A percentile compares a stretch with the other conserved stretches of the same genome.
These are phyloP conservation scores for Penicillium oxalicum DNA, from an alignment of 2,329 filamentous ascomycete species.

Conservation along the genomic window DNA sequence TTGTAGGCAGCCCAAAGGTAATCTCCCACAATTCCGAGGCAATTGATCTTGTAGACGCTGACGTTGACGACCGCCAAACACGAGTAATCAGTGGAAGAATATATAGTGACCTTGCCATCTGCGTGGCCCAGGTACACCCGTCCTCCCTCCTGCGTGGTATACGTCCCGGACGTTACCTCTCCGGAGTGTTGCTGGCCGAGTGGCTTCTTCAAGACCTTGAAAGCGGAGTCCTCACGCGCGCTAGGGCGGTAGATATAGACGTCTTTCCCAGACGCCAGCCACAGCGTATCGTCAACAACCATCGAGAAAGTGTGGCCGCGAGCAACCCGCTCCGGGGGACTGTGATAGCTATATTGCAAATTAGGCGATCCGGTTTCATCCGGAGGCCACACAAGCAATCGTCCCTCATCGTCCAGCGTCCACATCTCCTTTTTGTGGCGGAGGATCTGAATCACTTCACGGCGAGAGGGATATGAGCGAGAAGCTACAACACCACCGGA, in stretches of 20 bases:
- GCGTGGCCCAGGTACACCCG: slow-evolving; percentile 85
- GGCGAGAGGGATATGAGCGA: slow-evolving; percentile 68
- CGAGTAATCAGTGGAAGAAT: slow-evolving; percentile 68
- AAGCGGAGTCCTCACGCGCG: slow-evolving; percentile 59
- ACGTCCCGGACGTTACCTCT: slow-evolving; percentile 79
- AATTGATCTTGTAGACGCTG: slow-evolving; percentile 92
- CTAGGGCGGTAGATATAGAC: slow-evolving; percentile 77
- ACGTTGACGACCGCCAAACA: slow-evolving; percentile 78
- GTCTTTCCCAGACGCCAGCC: slow-evolving; percentile 82
- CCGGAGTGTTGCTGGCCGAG: slow-evolving; percentile 67
- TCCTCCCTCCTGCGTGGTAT: slow-evolving; percentile 66
- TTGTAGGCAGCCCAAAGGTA: slow-evolving; percentile 92
- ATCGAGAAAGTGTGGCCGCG: slow-evolving; percentile 84
- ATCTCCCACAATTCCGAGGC: slow-evolving; percentile 70
- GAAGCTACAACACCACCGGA: slow-evolving; percentile 64
- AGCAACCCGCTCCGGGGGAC: slow-evolving; percentile 62
- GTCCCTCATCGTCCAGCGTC: slow-evolving; percentile 86
- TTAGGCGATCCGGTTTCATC: slow-evolving; percentile 68
- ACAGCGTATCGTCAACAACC: slow-evolving; percentile 75
- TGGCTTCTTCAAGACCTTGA: slow-evolving; percentile 68
- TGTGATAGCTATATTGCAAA: slow-evolving; percentile 66
- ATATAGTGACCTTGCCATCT: slow-evolving; percentile 93
- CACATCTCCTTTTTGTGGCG: slow-evolving; percentile 85
- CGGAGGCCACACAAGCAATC: slow-evolving; percentile 79
- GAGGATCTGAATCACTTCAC: slow-evolving; percentile 77